Conservation (phyloP, 2,329 filamentous ascomycete species). For the Paecilomyces variotii region DNA sequence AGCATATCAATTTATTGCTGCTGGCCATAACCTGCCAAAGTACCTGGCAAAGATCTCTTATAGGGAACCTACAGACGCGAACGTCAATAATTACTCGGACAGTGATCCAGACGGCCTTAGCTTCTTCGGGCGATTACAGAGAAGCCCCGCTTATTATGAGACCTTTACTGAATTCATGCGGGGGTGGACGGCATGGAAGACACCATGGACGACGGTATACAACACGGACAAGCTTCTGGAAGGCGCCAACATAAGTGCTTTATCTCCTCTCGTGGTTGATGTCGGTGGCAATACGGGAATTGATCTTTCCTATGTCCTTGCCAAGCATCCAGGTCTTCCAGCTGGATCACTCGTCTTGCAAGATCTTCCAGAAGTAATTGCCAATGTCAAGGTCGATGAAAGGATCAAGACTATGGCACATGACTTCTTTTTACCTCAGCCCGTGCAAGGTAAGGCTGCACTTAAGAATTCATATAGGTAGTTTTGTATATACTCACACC, state of each 20-base stretch:
- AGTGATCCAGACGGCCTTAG: conserved; percentile 15
- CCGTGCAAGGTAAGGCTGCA: conserved; percentile 18
- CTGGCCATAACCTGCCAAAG: conserved; percentile 22
- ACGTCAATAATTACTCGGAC: conserved; percentile 16
- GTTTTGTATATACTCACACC: conserved; percentile 7
- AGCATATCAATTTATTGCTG: conserved; percentile 21
- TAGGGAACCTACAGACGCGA: conserved; percentile 21
- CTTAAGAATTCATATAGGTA: conserved; percentile 12
- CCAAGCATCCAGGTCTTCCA: conserved; percentile 24
- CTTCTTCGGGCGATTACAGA: conserved; percentile 26
- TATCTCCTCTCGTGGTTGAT: conserved; percentile 28
- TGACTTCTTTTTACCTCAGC: conserved; percentile 21
- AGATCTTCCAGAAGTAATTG: conserved; percentile 31
- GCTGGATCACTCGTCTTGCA: conserved; percentile 28
- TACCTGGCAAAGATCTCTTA: conserved; percentile 28
- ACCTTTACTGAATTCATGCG: conserved; percentile 31
- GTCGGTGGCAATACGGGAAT: conserved; percentile 33
- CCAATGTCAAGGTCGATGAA: conserved; percentile 15
- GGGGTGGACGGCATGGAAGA: conserved; percentile 24
- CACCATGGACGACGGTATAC: conserved; percentile 28
- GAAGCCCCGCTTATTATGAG: conserved; percentile 18
- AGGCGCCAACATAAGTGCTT: conserved; percentile 8
- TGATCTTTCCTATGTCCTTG: conserved; percentile 25
- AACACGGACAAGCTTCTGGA: conserved; percentile 15
- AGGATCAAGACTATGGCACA: conserved; percentile 16